Base-by-base conservation (phyloP, 257 asterid genomes). In the Nicotiana otophora region DNA sequence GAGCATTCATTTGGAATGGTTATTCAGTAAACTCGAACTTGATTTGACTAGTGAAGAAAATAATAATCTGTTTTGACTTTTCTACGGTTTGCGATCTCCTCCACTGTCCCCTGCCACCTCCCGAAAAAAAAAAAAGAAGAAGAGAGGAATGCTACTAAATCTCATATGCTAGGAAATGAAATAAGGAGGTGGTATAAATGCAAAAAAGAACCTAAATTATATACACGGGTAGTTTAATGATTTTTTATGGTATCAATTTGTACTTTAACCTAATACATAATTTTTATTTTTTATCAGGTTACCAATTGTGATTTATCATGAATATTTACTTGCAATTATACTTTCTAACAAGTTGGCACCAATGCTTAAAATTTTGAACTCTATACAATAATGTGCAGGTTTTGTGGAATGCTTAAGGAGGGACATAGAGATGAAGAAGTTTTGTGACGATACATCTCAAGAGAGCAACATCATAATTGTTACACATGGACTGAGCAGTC, bases 401-500 rank as follows among this genome's bases (percentile, higher is more conserved):
- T 91, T 89, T 79, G 14, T 93, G 7, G 96, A 93, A 86, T 85
- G 89, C 77, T 83, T 93, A 10, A 79, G 91, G 92, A 90, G 92
- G 81, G 94, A 93, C 83, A 89, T 89, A 91, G 91, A 87, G 48
- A 82, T 61, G 81, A 84, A 76, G 82, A 86, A 86, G 26, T 86
- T 85, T 5, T n/a, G 76, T 48, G 77, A 58, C 0, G 77, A 83
- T 11, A 26, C 81, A 2, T 60, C 75, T 14, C 82, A 83, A 1
- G 93, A 89, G 16, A 46, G 86, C 65, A 88, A 90, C 82, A 55
- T 92, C 79, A 87, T 92, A 31, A 78, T 91, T 2, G 92, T 91
- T 20, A 89, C 93, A 3, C 97, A 93, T 68, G 97, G 94, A 62
- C 83, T 93, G n/a, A 83, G 91, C 0, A 87, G 89, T 83, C 91